Conservation (phyloP, 495 filamentous ascomycete species). For the Tuber umbilicatum region DNA sequence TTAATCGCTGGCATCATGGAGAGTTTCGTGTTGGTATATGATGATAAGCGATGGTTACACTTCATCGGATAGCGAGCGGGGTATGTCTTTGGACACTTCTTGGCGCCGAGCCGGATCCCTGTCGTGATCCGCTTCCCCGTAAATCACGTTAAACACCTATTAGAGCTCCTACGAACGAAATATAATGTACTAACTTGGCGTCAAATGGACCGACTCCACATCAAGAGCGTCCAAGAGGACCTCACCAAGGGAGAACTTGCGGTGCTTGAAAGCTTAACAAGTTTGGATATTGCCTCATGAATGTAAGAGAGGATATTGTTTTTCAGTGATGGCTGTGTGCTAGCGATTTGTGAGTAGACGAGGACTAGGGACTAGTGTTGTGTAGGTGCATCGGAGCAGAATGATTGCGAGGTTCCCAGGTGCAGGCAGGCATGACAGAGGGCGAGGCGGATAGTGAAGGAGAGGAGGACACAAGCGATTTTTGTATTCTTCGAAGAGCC, state of each 20-base stretch:
- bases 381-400: conserved; percentile 81
- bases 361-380: conserved; percentile 69
- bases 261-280: conserved; percentile 61
- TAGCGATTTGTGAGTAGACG: conserved; percentile 83
- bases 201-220: conserved; percentile 93
- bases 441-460: conserved; percentile 57
- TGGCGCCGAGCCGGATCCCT: no score
- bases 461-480: conserved; percentile 59
- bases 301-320: conserved; percentile 71
- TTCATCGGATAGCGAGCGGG: no score
- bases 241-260: conserved; percentile 63
- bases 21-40: no score
- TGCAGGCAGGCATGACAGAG: conserved; percentile 62
- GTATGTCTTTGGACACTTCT: no score
- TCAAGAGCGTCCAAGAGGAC: conserved; percentile 96
- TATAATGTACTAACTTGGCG: conserved; percentile 75
- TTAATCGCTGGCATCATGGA: no score
- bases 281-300: conserved; percentile 65
- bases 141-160: conserved; percentile 81
- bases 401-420: conserved; percentile 58
- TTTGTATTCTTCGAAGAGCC: conserved; percentile 83
- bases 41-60: no score
- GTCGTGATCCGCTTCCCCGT: no score
- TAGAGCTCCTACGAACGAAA: conserved; percentile 69
- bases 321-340: conserved; percentile 67